Evolutionary conservation across 1,139 yeast species (phyloP), one percentile per base, ranked within the genome.

Genomic region (Candida pseudocylindracea): DNA sequence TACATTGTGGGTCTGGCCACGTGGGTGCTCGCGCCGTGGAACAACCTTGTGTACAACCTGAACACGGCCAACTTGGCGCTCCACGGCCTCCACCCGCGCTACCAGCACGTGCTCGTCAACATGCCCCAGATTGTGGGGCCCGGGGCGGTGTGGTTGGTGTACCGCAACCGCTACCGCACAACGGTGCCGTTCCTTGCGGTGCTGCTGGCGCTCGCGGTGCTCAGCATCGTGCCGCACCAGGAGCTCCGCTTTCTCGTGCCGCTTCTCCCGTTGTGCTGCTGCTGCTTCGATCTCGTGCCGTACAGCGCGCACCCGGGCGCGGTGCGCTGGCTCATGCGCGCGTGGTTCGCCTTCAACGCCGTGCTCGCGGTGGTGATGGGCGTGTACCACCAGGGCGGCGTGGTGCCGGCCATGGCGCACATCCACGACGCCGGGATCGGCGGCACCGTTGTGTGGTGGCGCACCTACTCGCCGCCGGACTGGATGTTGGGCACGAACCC

Each of bases 391-490:
- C 98, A 91, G 53, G 85, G 91, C 29, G 99, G 98, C 1, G 70
- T 88, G 0, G 55, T 88, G 0, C 75, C 81, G 0, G 75, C 75
- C 0, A 55, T 79, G 33, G 59, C 54, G 10, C 49, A 30, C 36
- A 39, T 12, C 20, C 34, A 39, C 2, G 35, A 42, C n/a, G 37
- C 47, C 2, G 45, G 50, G 2, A 45, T 33, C 2, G 33, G 30
- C 2, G 41, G 45, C 3, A 41, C 65, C 0, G 67, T 72, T 29
- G 45, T 81, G 2, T 88, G 93, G 88, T 88, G 96, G 95, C 72
- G 85, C 46, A 81, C 95, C 0, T 88, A 85, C 45, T 65, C 83
- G 2, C 96, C 96, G 0, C 96, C 98, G 1, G 63, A 80, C 3
- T 85, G 94, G 93, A 46, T 85, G 36, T 53, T 80, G 32, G 79